A percentile compares a stretch with the other conserved stretches of the same genome.
Evolutionary conservation across 257 asterid genomes (phyloP).

Genomic region (Striga asiatica): DNA sequence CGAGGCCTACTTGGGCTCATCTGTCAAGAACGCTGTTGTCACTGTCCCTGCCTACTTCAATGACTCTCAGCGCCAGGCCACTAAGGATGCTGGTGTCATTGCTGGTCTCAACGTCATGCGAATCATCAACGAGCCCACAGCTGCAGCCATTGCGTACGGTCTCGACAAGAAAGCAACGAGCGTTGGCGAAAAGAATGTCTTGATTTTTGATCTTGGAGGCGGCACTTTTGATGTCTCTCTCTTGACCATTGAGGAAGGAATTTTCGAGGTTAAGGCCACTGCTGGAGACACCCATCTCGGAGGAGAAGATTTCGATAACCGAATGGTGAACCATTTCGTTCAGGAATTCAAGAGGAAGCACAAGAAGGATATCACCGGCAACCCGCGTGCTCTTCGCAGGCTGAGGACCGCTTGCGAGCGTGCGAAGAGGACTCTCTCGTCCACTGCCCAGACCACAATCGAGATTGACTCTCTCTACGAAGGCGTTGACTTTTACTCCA

Average conservation of each 20-base stretch:
- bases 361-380: slow-evolving; percentile 19
- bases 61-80: too few relatives aligned
- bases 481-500: too few relatives aligned
- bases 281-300: too few relatives aligned
- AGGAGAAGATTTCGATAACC: too few relatives aligned
- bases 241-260: slow-evolving; percentile 46
- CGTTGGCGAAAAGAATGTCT: slow-evolving; percentile 64
- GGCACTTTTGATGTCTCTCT: slow-evolving; percentile 73
- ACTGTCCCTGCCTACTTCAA: too few relatives aligned
- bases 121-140: slow-evolving; percentile 72
- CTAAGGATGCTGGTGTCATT: too few relatives aligned
- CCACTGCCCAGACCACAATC: slow-evolving; percentile 19
- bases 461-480: too few relatives aligned
- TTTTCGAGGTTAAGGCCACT: slow-evolving; percentile 49
- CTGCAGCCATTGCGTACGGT: slow-evolving; percentile 84
- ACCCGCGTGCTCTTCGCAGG: slow-evolving; percentile 19
- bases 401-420: not conserved
- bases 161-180: slow-evolving; percentile 73
- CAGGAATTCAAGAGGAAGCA: slow-evolving; percentile 13
- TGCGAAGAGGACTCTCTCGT: slow-evolving; percentile 19
- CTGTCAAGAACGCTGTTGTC: too few relatives aligned
- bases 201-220: too few relatives aligned
- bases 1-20: slow-evolving; percentile 51
- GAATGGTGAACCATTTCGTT: too few relatives aligned
- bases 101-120: too few relatives aligned